phyloP scores from a whole-genome alignment of 805 yeast genomes.

The Saccharomycopsis sp. region DNA sequence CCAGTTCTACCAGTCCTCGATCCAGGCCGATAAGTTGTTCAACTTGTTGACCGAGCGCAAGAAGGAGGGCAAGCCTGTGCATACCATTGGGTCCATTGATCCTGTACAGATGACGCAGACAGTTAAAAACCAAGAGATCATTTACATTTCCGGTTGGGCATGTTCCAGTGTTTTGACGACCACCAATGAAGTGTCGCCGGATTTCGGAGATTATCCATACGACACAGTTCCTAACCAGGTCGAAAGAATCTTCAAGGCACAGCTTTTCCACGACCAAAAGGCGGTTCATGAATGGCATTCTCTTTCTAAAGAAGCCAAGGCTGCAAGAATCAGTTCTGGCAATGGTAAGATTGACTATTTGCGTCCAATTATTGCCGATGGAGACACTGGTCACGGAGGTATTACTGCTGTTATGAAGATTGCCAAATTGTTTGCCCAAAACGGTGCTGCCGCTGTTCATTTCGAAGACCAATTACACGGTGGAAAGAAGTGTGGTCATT shows the following conservation, averaged over 20 bases:
- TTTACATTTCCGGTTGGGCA: conserved; percentile 59
- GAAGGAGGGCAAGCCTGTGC: conserved; percentile 39
- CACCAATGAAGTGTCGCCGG: conserved; percentile 59
- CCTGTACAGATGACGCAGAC: conserved; percentile 58
- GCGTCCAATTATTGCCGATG: conserved; percentile 61
- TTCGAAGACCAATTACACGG: conserved; percentile 61
- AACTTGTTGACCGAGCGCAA: conserved; percentile 36
- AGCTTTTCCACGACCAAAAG: conserved; percentile 49
- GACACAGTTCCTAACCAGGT: conserved; percentile 66
- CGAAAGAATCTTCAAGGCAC: conserved; percentile 52
- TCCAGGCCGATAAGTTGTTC: conserved; percentile 48
- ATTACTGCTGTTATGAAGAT: conserved; percentile 55
- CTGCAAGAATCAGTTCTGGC: conserved; percentile 23
- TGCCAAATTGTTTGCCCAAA: conserved; percentile 59
- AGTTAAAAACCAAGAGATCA: conserved; percentile 44
- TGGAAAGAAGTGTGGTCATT: conserved; percentile 59
- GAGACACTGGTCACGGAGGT: conserved; percentile 64
- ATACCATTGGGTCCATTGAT: conserved; percentile 55
- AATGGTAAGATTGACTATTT: conserved; percentile 39
- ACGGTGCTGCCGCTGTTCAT: conserved; percentile 63
- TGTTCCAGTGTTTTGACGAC: conserved; percentile 50
- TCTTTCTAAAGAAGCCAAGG: conserved; percentile 20
- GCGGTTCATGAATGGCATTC: conserved; percentile 36
- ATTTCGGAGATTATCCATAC: conserved; percentile 64
- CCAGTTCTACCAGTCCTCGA: conserved; percentile 39